These are phyloP conservation scores for Alternaria viburni DNA, from an alignment of 2,329 filamentous ascomycete genomes.

Conservation along the genomic window DNA sequence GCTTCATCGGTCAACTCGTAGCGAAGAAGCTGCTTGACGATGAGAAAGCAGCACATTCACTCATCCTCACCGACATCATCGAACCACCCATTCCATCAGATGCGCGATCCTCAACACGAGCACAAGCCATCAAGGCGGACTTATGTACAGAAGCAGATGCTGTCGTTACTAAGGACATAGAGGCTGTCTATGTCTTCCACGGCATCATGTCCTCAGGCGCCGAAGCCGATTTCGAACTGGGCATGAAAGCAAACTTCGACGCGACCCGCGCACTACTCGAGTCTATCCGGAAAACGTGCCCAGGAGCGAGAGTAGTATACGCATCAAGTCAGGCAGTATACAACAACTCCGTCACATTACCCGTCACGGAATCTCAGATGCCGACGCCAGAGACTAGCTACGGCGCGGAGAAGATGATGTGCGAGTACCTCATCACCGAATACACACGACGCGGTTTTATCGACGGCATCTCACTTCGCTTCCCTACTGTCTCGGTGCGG, in stretches of 20 bases:
- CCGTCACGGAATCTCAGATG: constrained; percentile 44
- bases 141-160: constrained; percentile 44
- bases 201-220: constrained; percentile 69
- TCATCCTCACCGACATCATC: constrained; percentile 64
- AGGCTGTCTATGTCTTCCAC: constrained; percentile 61
- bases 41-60: constrained; percentile 46
- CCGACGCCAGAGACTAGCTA: constrained; percentile 66
- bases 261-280: constrained; percentile 61
- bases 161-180: constrained; percentile 17
- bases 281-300: constrained; percentile 55
- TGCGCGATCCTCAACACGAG: constrained; percentile 47
- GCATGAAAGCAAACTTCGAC: constrained; percentile 64
- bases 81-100: constrained; percentile 57
- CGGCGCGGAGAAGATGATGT: constrained; percentile 66
- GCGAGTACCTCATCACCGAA: constrained; percentile 65
- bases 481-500: constrained; percentile 65
- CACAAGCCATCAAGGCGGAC: constrained; percentile 57
- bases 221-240: constrained; percentile 64
- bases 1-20: constrained; percentile 67
- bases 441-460: constrained; percentile 63
- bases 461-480: constrained; percentile 61
- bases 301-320: constrained; percentile 63
- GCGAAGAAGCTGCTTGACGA: constrained; percentile 59
- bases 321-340: constrained; percentile 67
- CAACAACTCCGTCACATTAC: constrained; percentile 56